Evolutionary conservation across 1,284 basidiomycete species (phyloP).

Genomic region (Heimioporus retisporus): DNA sequence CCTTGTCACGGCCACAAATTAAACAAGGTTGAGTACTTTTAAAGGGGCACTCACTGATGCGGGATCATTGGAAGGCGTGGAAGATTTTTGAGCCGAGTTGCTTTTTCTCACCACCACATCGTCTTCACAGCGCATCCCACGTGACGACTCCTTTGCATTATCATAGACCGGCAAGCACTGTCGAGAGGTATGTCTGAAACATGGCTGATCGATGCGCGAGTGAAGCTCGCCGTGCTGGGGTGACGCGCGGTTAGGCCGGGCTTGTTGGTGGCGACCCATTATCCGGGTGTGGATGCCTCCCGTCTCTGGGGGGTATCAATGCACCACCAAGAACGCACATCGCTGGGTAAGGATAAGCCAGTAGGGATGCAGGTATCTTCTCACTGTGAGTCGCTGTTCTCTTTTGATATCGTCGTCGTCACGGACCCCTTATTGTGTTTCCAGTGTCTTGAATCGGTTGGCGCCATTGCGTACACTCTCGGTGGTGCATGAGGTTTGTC

Average conservation of each 20-base stretch:
- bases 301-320: conserved; percentile 62
- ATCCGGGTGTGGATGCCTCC: conserved; percentile 64
- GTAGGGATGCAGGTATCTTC: no score
- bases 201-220: conserved; percentile 33
- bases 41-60: no score
- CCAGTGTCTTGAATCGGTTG: conserved; percentile 38
- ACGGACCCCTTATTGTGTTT: no score
- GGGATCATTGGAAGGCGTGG: conserved; percentile 43
- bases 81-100: no score
- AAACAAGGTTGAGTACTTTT: no score
- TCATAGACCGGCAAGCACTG: conserved; percentile 65
- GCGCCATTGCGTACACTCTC: conserved; percentile 34
- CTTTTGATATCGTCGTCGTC: no score
- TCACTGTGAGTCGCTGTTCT: conserved; percentile 23
- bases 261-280: conserved; percentile 64
- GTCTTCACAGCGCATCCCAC: conserved; percentile 3
- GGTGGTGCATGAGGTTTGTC: conserved; percentile 45
- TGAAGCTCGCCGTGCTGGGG: conserved; percentile 29
- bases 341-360: no score
- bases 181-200: no score
- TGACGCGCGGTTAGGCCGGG: conserved; percentile 59
- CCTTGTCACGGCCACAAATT: no score
- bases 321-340: conserved; percentile 39
- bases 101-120: no score
- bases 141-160: conserved; percentile 47